Evolutionary conservation across 2,329 filamentous ascomycete genomes (phyloP).

Genomic region (Penicillium sp.): DNA sequence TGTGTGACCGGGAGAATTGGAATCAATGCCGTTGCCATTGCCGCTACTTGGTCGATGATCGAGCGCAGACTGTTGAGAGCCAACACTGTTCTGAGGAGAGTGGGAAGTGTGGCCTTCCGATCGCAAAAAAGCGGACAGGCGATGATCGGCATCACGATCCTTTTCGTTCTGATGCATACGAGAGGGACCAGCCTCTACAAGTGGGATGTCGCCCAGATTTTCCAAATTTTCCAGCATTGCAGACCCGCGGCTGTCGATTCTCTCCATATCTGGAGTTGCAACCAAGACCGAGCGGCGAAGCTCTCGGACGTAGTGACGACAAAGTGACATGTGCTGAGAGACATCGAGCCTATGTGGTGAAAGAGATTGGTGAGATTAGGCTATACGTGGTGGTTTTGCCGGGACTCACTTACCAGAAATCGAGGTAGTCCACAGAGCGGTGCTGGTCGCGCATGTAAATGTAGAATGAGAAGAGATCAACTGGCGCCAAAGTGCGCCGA

Average conservation of each 20-base stretch:
- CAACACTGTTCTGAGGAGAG: conserved; percentile 51
- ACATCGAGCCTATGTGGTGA: conserved; percentile 76
- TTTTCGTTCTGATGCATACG: conserved; percentile 55
- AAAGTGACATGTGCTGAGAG: conserved; percentile 96
- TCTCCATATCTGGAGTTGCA: conserved; percentile 85
- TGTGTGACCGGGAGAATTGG: conserved; percentile 74
- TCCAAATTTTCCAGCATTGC: conserved; percentile 67
- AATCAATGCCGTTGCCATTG: conserved; percentile 57
- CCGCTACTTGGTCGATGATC: conserved; percentile 55
- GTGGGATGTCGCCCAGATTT: conserved; percentile 56
- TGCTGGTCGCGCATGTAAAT: conserved; percentile 99
- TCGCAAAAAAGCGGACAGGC: conserved; percentile 84
- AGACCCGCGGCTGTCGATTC: conserved; percentile 72
- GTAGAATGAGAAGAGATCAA: conserved; percentile 97
- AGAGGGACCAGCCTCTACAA: conserved; percentile 48
- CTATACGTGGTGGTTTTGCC: neutral
- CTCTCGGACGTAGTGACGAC: conserved; percentile 90
- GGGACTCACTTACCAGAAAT: conserved; percentile 74
- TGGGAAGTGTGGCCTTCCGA: conserved; percentile 46
- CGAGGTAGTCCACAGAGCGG: conserved; percentile 92
- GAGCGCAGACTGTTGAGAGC: conserved; percentile 42
- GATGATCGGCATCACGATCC: conserved; percentile 75
- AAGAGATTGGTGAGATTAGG: neutral
- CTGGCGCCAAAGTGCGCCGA: conserved; percentile 85
- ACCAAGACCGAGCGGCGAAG: conserved; percentile 87